Percentiles rank a stretch among this genome's conserved stretches.
phyloP scores from a whole-genome alignment of 176 grass and related monocot species.

The maize (Zea mays) region DNA sequence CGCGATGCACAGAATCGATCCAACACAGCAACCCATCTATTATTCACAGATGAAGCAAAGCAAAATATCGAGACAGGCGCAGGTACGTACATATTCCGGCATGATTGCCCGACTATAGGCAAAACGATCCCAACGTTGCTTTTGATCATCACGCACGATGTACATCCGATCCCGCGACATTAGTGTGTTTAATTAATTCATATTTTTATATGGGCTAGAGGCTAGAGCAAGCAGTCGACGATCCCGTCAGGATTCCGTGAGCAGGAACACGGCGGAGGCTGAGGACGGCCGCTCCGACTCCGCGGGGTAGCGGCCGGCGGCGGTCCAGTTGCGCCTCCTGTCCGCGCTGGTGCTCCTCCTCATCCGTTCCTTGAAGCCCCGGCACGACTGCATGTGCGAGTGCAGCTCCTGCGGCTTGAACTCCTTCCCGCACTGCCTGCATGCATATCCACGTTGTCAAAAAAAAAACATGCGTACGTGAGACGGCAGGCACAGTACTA shows the following conservation, averaged over 20 bases:
- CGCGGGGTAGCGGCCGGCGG: not conserved
- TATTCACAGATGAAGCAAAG: not conserved
- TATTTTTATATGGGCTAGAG: not conserved
- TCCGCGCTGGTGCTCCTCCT: conserved; percentile 23
- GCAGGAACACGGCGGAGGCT: conserved; percentile 18
- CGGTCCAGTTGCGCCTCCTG: not conserved
- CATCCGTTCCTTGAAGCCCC: conserved; percentile 50
- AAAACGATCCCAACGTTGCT: not conserved
- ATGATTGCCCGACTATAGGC: not conserved
- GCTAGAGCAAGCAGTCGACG: not conserved
- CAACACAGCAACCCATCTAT: not conserved
- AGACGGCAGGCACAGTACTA: not conserved
- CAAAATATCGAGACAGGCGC: not conserved
- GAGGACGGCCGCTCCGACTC: conserved; percentile 16
- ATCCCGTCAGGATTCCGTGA: conserved; percentile 15
- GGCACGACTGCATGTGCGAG: conserved; percentile 66
- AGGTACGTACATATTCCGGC: not conserved
- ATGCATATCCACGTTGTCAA: not conserved
- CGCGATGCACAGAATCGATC: no score
- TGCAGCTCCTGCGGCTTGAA: conserved; percentile 69
- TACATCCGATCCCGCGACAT: not conserved
- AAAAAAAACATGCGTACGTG: not conserved
- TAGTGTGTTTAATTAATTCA: not conserved
- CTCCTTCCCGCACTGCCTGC: conserved; percentile 65
- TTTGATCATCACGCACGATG: not conserved